Conservation (phyloP, 805 yeast species). For the Nakazawaea siamensis region DNA sequence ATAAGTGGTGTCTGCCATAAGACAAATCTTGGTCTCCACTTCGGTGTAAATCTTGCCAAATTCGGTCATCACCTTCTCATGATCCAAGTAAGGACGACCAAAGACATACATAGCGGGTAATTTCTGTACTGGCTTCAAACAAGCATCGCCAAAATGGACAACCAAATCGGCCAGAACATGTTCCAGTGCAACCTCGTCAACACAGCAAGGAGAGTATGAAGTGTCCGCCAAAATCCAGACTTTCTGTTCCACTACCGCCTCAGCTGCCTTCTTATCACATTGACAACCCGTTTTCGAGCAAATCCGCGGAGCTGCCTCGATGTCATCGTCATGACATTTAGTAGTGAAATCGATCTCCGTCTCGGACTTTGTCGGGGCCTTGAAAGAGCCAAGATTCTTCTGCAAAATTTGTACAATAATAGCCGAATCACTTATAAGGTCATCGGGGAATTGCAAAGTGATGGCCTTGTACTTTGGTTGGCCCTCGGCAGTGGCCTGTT, state of each 20-base stretch:
- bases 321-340: constrained; percentile 12
- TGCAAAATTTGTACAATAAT: constrained; percentile 52
- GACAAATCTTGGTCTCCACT: constrained; percentile 33
- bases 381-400: constrained; percentile 19
- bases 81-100: constrained; percentile 56
- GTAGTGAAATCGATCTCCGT: constrained; percentile 4
- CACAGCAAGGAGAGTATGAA: constrained; percentile 90
- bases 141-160: constrained; percentile 92
- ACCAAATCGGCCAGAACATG: constrained; percentile 83
- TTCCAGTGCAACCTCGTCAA: constrained; percentile 94
- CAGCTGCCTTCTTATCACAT: constrained; percentile 18
- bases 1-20: constrained; percentile 74
- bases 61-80: constrained; percentile 24
- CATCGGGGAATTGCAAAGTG: constrained; percentile 89
- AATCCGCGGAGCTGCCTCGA: constrained; percentile 13
- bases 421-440: constrained; percentile 69
- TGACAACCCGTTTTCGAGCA: constrained; percentile 16
- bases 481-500: constrained; percentile 13
- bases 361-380: not conserved
- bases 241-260: constrained; percentile 15
- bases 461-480: constrained; percentile 34
- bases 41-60: constrained; percentile 37
- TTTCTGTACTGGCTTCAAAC: constrained; percentile 70
- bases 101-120: constrained; percentile 75
- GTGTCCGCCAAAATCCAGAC: constrained; percentile 92